Percentiles rank a stretch among this genome's conserved stretches.
These are phyloP conservation scores for Magnusiomyces tetraspermus DNA, from an alignment of 1,139 yeast genomes.

Conservation along the genomic window DNA sequence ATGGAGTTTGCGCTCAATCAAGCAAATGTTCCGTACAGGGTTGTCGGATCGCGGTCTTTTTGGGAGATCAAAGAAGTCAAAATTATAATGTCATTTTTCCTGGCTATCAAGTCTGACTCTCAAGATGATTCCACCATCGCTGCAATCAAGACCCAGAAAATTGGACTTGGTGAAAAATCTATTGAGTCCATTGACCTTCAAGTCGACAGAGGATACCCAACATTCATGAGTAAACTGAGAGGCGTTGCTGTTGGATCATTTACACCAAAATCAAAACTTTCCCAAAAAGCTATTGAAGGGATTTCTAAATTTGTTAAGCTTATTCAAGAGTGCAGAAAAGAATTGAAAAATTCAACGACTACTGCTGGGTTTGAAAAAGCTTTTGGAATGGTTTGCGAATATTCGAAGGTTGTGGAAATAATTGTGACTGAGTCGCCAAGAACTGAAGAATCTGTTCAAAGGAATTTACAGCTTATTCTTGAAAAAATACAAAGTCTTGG, in stretches of 20 bases:
- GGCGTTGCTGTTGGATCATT: neutral
- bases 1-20: conserved; percentile 55
- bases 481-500: neutral
- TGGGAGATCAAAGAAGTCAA: conserved; percentile 11
- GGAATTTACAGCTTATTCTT: neutral
- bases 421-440: neutral
- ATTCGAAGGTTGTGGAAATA: neutral
- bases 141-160: conserved; percentile 43
- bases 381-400: neutral
- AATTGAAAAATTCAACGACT: neutral
- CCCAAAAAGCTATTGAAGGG: neutral
- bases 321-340: neutral
- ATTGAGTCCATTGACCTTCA: neutral
- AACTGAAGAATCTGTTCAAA: neutral
- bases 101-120: conserved; percentile 43
- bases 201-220: neutral
- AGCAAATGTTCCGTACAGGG: conserved; percentile 50
- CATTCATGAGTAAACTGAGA: neutral
- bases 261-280: neutral
- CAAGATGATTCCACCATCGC: conserved; percentile 54
- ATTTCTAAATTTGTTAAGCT: neutral
- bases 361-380: conserved; percentile 1
- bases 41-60: conserved; percentile 25
- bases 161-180: conserved; percentile 7
- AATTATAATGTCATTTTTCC: conserved; percentile 49